Conservation (phyloP, 352 stramenopile species). For the Pythium myriotylum region DNA sequence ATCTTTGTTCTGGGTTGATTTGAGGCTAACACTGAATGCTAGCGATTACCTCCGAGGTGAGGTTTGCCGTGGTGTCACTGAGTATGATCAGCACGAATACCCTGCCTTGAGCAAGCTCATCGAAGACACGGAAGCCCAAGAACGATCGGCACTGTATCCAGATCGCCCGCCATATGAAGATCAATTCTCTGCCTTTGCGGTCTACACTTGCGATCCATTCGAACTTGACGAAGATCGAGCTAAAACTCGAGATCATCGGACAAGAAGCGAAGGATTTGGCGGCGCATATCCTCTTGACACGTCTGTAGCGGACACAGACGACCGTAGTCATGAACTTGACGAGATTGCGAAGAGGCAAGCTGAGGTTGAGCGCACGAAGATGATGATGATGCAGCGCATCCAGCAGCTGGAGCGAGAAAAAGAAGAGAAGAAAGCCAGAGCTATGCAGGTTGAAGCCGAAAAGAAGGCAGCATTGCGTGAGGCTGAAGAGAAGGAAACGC, state of each 20-base stretch:
- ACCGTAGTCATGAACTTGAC: constrained; percentile 47
- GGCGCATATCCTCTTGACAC: constrained; percentile 9
- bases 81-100: constrained; percentile 75
- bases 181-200: constrained; percentile 71
- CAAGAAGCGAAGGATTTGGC: neutral
- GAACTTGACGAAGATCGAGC: constrained; percentile 8
- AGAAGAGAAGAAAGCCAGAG: constrained; percentile 41
- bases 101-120: constrained; percentile 74
- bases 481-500: constrained; percentile 40
- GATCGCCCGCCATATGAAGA: constrained; percentile 59
- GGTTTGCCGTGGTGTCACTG: constrained; percentile 80
- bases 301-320: constrained; percentile 6
- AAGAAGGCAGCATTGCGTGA: constrained; percentile 33
- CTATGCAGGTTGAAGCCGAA: neutral
- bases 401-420: constrained; percentile 42
- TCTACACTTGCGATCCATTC: constrained; percentile 40
- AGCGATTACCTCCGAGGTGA: constrained; percentile 72
- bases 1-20: too few relatives aligned
- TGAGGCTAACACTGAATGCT: neutral
- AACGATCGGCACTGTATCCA: constrained; percentile 68
- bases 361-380: constrained; percentile 61
- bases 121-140: constrained; percentile 55
- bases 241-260: constrained; percentile 4
- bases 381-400: constrained; percentile 49
- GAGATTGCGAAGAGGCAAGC: constrained; percentile 57